phyloP scores from a whole-genome alignment of 768 basidiomycete genomes.

The Lactarius pseudohatsudake region DNA sequence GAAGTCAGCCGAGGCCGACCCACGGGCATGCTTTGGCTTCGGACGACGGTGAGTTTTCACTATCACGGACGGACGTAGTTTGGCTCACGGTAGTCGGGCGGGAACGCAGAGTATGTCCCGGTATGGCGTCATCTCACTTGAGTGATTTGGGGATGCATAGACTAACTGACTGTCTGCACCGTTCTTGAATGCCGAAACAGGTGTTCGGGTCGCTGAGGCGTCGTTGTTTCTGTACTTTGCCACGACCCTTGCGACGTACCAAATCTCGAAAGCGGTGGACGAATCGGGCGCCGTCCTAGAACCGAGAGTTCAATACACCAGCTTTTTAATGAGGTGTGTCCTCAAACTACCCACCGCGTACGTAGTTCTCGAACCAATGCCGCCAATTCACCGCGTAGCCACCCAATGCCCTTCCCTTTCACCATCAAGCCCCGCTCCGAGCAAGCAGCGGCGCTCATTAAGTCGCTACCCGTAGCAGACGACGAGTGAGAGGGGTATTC shows the following conservation, averaged over 20 bases:
- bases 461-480: background rate
- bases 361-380: background rate
- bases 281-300: conserved; percentile 33
- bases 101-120: background rate
- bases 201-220: conserved; percentile 33
- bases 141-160: background rate
- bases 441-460: conserved; percentile 32
- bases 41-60: conserved; percentile 32
- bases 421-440: conserved; percentile 35
- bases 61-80: background rate
- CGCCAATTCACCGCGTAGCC: conserved; percentile 26
- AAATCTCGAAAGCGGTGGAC: conserved; percentile 35
- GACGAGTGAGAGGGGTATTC: background rate
- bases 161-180: background rate
- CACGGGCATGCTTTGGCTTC: conserved; percentile 35
- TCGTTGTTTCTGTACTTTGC: conserved; percentile 35
- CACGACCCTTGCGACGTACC: conserved; percentile 36
- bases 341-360: background rate
- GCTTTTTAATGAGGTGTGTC: conserved; percentile 33
- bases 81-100: background rate
- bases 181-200: background rate
- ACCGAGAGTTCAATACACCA: conserved; percentile 31
- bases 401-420: conserved; percentile 34
- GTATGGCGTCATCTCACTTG: background rate
- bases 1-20: conserved; percentile 31